Evolutionary conservation across 163 green algal genomes (phyloP), one percentile per base, ranked within the genome.

Genomic region (Volvox carteri): DNA sequence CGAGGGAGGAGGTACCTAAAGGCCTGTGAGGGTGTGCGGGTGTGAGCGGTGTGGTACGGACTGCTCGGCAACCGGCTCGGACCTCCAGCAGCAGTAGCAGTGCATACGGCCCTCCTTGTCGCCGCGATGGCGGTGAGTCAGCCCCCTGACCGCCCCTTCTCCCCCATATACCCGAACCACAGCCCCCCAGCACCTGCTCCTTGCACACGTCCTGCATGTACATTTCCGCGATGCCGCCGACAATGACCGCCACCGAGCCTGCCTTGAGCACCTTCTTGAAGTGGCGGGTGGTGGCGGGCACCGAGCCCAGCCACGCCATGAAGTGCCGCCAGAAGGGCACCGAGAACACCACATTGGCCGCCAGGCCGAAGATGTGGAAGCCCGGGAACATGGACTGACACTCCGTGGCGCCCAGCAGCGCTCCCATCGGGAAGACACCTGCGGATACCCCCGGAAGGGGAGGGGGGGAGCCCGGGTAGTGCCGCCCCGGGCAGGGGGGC

Each of bases 251-350:
- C 48, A 94, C 85, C 28, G 25, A 52, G 46, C 81, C 81, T 4
- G 28, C 2, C 46, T 21, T 41, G 1, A 87, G 81, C 81, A 58
- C 48, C 33, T n/a, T 30, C 44, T 92, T 91, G 87, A 93, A 93
- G 60, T 88, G 74, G 9, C 4, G 1, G 41, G 81, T 90, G 75
- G 87, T 90, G 62, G 91, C 91, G 28, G 91, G 91, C 78, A 93
- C 65, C n/a, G 62, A 86, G 52, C 91, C 91, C 62, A 93, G 86
- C 91, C 91, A 93, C 21, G 91, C 74, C 28, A 92, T 92, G 85
- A 93, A 92, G 80, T 93, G 90, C 12, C 81, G 65, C 81, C 81
- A 87, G 67, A 87, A 87, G 67, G 81, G 81, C 19, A 87, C 81
- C 4, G 46, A 72, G 48, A 87, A 87, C 30, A 87, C 72, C 56